These are phyloP conservation scores for Rhododendron griersonianum DNA, from an alignment of 148 eudicot species.

Conservation along the genomic window DNA sequence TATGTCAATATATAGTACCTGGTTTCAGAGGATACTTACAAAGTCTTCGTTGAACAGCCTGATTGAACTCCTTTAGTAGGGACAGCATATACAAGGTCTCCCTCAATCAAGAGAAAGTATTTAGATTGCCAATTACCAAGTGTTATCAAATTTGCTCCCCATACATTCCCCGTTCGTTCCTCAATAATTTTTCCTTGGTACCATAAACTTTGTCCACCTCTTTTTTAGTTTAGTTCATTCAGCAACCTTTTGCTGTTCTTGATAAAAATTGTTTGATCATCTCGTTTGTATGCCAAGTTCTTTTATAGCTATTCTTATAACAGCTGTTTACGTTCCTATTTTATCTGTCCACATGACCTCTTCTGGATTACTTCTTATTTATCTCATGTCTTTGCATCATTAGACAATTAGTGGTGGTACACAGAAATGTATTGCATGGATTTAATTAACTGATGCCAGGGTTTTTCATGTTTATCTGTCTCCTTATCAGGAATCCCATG, in stretches of 20 bases:
- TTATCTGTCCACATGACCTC: neutral
- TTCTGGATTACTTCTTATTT: neutral
- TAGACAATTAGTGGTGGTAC: neutral
- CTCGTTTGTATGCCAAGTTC: neutral
- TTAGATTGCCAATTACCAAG: neutral
- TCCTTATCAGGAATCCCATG: slow-evolving; percentile 68
- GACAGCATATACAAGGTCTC: neutral
- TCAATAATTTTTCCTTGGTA: neutral
- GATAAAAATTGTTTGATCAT: neutral
- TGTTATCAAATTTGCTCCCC: neutral
- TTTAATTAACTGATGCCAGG: neutral
- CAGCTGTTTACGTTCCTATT: neutral
- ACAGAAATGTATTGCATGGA: neutral
- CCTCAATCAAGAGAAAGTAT: neutral
- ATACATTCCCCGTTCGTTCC: neutral
- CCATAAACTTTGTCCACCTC: neutral
- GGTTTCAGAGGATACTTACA: neutral
- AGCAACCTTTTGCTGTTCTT: neutral
- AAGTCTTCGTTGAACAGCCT: neutral
- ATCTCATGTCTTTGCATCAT: neutral
- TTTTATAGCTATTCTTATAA: neutral
- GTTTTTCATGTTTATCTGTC: neutral
- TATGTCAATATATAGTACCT: neutral
- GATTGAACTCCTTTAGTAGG: neutral
- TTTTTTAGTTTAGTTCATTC: neutral